Base-by-base conservation (phyloP, 441 rosid species). In the Metrosideros polymorpha region DNA sequence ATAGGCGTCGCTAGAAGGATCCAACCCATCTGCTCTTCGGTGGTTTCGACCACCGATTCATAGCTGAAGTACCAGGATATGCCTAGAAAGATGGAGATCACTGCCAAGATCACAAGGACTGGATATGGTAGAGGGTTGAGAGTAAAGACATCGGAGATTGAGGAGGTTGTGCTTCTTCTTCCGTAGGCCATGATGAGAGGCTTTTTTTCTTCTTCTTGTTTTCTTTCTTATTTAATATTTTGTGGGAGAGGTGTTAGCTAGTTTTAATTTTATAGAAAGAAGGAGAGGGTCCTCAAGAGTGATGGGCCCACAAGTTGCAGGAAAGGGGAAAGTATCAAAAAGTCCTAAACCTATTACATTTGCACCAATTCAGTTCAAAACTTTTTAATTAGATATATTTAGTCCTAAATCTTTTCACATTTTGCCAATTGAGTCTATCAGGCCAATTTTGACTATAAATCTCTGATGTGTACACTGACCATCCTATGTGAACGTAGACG, bases 91-190 rank as follows among this genome's bases (percentile, higher is more conserved):
- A 95, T 61, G 1, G 92, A 88, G 42, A 89, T 85, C 1, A 96
- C 94, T 9, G 93, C 95, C 30, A 95, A 76, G 92, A 97, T 89
- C 24, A 93, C 45, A 59, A 96, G 96, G 39, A 96, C 98, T 35
- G 99, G 99, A 59, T 93, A 92, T 4, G 99, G 99, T 14, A 97
- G 90, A 29, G 99, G 99, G 50, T 85, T 92, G 9, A 97, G 88
- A 43, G 93, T 90, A 91, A 97, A 94, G 14, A 89, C 91, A 71
- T 96, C 97, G 53, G 92, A 89, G 88, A 97, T 90, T 18, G 95
- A 91, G 82, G 89, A 85, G 56, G 91, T 83, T 85, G 93, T 85
- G 87, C 92, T 91, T 43, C 90, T 87, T 13, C 94, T 85, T 82
- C 90, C 87, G 86, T 92, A 88, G 13, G 89, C 89, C 95, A 94